These are phyloP conservation scores for Rhododendron kiyosumense DNA, from an alignment of 148 eudicot species.

Conservation along the genomic window DNA sequence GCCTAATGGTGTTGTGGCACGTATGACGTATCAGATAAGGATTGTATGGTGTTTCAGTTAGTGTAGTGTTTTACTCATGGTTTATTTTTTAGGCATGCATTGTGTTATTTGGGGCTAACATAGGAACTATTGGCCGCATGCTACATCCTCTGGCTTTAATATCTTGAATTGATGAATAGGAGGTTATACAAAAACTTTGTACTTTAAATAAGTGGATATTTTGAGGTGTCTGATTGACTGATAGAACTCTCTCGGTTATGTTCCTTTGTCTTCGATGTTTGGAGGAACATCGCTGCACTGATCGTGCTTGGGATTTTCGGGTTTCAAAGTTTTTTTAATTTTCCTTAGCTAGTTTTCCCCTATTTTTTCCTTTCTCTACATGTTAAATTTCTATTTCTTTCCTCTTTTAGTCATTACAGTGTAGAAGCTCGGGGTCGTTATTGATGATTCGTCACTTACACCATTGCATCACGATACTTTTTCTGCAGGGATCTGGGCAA, in stretches of 20 bases:
- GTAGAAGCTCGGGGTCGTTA: not conserved
- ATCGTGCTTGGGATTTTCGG: not conserved
- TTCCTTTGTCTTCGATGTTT: not conserved
- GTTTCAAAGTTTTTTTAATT: not conserved
- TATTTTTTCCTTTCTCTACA: not conserved
- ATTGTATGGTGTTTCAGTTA: not conserved
- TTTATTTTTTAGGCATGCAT: not conserved
- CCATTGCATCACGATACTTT: not conserved
- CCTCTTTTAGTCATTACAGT: not conserved
- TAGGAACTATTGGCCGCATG: not conserved
- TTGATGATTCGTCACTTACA: not conserved
- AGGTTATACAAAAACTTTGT: not conserved
- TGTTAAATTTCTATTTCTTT: not conserved
- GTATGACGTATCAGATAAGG: not conserved
- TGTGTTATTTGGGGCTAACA: not conserved
- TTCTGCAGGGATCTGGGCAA: slow-evolving; percentile 83
- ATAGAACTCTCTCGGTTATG: not conserved
- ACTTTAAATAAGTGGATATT: not conserved
- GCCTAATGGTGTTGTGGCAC: not conserved
- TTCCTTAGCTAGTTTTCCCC: not conserved
- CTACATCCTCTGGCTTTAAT: not conserved
- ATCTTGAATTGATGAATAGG: not conserved
- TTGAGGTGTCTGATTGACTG: not conserved
- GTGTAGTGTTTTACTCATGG: not conserved
- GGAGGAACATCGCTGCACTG: not conserved